Percentiles rank a stretch among this genome's conserved stretches.
phyloP scores from a whole-genome alignment of 768 basidiomycete genomes.

The Panaeolus cyanescens region DNA sequence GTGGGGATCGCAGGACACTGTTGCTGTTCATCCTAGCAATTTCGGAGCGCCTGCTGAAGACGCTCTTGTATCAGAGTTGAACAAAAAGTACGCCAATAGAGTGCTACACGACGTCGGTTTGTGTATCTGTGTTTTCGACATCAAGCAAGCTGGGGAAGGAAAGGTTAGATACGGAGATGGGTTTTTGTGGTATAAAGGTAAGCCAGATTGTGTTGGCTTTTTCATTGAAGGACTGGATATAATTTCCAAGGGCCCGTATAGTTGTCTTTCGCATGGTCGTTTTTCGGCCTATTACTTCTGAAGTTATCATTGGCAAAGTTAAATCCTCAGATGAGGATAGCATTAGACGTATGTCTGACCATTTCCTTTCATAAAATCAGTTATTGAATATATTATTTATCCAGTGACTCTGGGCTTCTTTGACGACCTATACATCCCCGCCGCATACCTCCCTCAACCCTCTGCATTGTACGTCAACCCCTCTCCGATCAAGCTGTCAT shows the following conservation, averaged over 20 bases:
- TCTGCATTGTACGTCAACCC: slow-evolving; percentile 64
- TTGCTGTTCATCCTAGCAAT: slow-evolving; percentile 85
- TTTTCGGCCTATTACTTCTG: slow-evolving; percentile 88
- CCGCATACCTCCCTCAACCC: slow-evolving; percentile 78
- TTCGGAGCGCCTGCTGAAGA: slow-evolving; percentile 79
- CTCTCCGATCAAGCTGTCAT: not conserved
- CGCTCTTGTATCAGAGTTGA: slow-evolving; percentile 82
- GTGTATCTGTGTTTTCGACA: slow-evolving; percentile 88
- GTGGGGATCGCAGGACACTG: slow-evolving; percentile 69
- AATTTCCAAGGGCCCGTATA: slow-evolving; percentile 27
- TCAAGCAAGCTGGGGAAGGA: slow-evolving; percentile 85
- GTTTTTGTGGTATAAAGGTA: slow-evolving; percentile 92
- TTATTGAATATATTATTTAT: not conserved
- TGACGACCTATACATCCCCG: slow-evolving; percentile 88
- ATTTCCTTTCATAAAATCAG: not conserved
- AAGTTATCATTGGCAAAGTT: slow-evolving; percentile 89
- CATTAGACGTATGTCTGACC: slow-evolving; percentile 65
- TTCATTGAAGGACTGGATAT: not conserved
- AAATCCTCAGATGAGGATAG: slow-evolving; percentile 85
- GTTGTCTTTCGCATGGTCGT: slow-evolving; percentile 89
- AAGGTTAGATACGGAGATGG: slow-evolving; percentile 96
- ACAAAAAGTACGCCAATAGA: slow-evolving; percentile 95
- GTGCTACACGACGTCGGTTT: slow-evolving; percentile 90
- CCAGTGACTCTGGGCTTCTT: slow-evolving; percentile 90
- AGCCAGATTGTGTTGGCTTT: slow-evolving; percentile 11